phyloP scores from a whole-genome alignment of 768 basidiomycete genomes.

The Mrakia frigida region DNA sequence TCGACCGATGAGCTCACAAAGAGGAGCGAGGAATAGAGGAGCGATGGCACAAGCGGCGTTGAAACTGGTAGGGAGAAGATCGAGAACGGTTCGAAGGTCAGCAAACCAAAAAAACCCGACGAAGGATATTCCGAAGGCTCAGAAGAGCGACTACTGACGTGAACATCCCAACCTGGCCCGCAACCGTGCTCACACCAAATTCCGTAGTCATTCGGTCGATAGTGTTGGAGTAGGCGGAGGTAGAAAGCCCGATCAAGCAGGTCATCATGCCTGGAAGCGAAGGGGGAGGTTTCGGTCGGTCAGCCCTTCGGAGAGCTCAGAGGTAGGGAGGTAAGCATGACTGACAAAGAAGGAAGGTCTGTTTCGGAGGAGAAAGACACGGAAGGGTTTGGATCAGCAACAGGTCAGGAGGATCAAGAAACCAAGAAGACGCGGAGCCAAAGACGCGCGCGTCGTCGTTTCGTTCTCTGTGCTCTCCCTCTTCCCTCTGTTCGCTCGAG shows the following conservation, averaged over 20 bases:
- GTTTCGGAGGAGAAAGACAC: not conserved
- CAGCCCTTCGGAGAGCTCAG: too few species aligned
- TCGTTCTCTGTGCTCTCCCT: not conserved
- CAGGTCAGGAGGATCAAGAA: too few species aligned
- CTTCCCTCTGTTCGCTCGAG: not conserved
- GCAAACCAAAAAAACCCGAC: too few species aligned
- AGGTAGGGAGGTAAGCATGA: not conserved
- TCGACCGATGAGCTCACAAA: conserved; percentile 31
- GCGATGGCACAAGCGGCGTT: conserved; percentile 17
- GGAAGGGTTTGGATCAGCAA: not conserved
- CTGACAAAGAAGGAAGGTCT: conserved; percentile 4
- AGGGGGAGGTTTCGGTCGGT: too few species aligned
- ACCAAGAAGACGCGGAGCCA: too few species aligned
- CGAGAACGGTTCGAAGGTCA: too few species aligned
- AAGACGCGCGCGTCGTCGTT: too few species aligned
- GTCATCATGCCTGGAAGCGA: conserved; percentile 29
- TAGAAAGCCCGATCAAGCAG: conserved; percentile 34
- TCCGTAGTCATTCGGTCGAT: conserved; percentile 34
- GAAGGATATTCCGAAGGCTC: too few species aligned
- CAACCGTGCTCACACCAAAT: conserved; percentile 34
- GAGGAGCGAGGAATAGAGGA: conserved; percentile 18
- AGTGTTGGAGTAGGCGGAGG: conserved; percentile 34
- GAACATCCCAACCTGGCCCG: conserved; percentile 36
- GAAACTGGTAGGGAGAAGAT: too few species aligned
- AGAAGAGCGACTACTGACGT: conserved; percentile 2